Evolutionary conservation across 2,329 filamentous ascomycete genomes (phyloP).

Genomic region (Tolypocladium tundrense): DNA sequence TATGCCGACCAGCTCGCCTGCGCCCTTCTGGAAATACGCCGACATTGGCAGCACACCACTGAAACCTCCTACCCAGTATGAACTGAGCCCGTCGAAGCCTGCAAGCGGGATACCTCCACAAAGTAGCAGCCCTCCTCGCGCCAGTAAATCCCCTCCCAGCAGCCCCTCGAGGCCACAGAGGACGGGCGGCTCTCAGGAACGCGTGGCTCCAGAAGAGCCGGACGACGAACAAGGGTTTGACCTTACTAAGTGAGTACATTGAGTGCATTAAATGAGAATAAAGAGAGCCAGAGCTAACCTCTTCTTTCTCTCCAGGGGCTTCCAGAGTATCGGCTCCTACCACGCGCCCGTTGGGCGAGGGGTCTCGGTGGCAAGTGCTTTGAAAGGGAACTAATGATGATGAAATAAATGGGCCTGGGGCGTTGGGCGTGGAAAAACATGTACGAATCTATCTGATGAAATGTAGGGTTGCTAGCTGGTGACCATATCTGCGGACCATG

Average conservation of each 20-base stretch:
- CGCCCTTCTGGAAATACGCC: constrained; percentile 81
- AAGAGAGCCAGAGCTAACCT: constrained; percentile 10
- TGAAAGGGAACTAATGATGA: constrained; percentile 22
- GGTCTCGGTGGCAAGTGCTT: constrained; percentile 30
- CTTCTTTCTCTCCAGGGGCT: constrained; percentile 34
- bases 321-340: constrained; percentile 55
- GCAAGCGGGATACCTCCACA: constrained; percentile 30
- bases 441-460: background rate
- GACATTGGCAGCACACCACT: constrained; percentile 67
- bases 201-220: constrained; percentile 19
- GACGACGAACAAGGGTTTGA: constrained; percentile 47
- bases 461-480: background rate
- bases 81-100: constrained; percentile 48
- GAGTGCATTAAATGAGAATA: constrained; percentile 10
- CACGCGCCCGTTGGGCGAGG: constrained; percentile 44
- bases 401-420: background rate
- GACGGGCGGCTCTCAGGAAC: constrained; percentile 14
- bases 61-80: constrained; percentile 35
- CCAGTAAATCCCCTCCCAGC: constrained; percentile 39
- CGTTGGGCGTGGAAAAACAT: background rate
- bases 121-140: constrained; percentile 48
- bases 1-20: constrained; percentile 76
- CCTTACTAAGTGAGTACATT: constrained; percentile 43
- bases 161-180: constrained; percentile 38
- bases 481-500: background rate